Evolutionary conservation across 139 green algal genomes (phyloP).

Genomic region (Chlamydomonas incerta): DNA sequence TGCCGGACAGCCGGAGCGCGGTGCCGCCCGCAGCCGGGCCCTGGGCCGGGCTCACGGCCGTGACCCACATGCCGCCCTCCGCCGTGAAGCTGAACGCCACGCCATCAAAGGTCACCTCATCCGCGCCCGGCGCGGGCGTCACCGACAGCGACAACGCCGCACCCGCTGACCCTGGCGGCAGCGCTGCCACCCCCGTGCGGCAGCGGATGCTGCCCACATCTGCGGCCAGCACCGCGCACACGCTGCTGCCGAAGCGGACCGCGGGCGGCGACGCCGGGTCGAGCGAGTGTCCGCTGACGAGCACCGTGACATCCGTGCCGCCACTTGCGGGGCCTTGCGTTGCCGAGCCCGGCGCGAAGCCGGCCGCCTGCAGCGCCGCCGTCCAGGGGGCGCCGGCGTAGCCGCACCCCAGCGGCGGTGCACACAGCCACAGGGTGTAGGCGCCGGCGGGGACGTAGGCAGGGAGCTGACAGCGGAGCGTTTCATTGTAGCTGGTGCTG

Average conservation of each 20-base stretch:
- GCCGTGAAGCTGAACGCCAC: neutral
- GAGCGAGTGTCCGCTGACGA: neutral
- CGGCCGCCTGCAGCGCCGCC: neutral
- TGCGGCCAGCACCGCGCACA: neutral
- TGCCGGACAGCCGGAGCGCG: neutral
- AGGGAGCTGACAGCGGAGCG: neutral
- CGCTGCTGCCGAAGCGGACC: neutral
- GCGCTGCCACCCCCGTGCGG: neutral
- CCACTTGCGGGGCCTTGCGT: neutral
- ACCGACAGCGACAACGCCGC: neutral
- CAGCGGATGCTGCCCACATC: neutral
- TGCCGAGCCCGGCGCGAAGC: neutral
- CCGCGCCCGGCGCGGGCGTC: neutral
- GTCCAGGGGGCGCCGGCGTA: neutral
- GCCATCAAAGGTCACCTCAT: neutral
- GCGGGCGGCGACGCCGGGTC: neutral
- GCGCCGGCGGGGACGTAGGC: neutral
- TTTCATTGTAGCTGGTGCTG: neutral
- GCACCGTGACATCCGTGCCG: neutral
- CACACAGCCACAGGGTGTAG: slow-evolving; percentile 22
- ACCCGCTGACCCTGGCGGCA: neutral
- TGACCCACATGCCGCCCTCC: neutral
- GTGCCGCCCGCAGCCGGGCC: neutral
- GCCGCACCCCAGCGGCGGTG: neutral
- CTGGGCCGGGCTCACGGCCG: neutral